These are phyloP conservation scores for Pelargonium fulgidum DNA, from an alignment of 441 rosid genomes.

Conservation along the genomic window DNA sequence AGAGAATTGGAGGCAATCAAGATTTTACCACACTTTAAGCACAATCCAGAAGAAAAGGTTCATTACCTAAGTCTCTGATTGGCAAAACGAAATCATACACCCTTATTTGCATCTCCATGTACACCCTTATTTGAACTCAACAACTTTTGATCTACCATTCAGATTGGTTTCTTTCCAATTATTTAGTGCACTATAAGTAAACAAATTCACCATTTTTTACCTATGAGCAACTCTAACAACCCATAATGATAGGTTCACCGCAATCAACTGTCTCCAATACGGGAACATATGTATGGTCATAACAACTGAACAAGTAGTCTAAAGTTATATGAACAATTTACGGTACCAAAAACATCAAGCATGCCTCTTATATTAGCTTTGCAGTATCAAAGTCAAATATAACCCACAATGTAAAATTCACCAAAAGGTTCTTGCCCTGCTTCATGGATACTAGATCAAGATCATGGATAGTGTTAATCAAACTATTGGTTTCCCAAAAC, in stretches of 20 bases:
- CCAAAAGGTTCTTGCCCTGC: neutral
- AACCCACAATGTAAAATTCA: neutral
- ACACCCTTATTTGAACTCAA: neutral
- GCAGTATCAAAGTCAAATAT: neutral
- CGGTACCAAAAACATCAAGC: neutral
- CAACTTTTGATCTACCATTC: neutral
- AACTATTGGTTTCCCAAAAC: neutral
- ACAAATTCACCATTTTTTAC: slow-evolving; percentile 4
- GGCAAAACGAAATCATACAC: neutral
- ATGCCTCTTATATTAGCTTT: neutral
- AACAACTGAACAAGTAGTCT: neutral
- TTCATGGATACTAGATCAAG: neutral
- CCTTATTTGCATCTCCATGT: neutral
- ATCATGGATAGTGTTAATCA: neutral
- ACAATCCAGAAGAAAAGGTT: neutral
- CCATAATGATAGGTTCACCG: neutral
- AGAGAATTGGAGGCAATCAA: neutral
- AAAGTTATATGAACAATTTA: neutral
- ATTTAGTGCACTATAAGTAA: neutral
- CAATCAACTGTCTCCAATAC: neutral
- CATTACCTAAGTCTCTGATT: neutral
- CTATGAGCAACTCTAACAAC: neutral
- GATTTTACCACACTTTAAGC: neutral
- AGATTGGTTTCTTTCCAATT: neutral
- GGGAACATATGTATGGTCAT: neutral